A percentile compares a stretch with the other conserved stretches of the same genome.
phyloP scores from a whole-genome alignment of 352 stramenopile species.

The Phytophthora hybrid region DNA sequence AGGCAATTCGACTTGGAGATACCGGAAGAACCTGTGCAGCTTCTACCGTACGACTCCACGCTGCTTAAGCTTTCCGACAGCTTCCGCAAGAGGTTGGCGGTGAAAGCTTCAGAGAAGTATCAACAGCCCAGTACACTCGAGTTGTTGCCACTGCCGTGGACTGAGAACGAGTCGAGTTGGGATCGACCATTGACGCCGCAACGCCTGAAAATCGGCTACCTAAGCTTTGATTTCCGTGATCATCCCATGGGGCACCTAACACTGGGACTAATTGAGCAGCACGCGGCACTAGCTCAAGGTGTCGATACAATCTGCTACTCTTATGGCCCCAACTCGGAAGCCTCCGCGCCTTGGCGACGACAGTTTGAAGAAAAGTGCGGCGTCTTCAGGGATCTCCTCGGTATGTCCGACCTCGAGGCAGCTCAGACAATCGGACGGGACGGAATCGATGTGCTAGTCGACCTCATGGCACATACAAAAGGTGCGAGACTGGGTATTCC shows the following conservation, averaged over 20 bases:
- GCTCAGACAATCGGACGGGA: conserved; percentile 64
- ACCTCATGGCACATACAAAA: conserved; percentile 93
- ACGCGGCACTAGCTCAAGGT: conserved; percentile 45
- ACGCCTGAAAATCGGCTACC: conserved; percentile 82
- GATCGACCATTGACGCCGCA: conserved; percentile 31
- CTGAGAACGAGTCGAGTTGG: conserved; percentile 9
- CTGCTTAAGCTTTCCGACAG: conserved; percentile 61
- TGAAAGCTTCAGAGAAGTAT: conserved; percentile 34
- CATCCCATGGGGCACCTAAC: conserved; percentile 95
- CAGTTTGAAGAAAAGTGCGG: conserved; percentile 61
- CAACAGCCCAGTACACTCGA: conserved; percentile 52
- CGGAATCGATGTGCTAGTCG: conserved; percentile 86
- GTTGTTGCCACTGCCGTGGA: conserved; percentile 37
- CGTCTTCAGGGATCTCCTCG: conserved; percentile 73
- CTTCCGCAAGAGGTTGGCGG: conserved; percentile 59
- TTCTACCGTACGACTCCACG: conserved; percentile 81
- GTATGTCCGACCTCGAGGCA: conserved; percentile 58
- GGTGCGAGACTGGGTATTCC: conserved; percentile 73
- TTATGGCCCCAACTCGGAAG: conserved; percentile 82
- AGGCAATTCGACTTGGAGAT: conserved; percentile 22
- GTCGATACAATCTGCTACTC: conserved; percentile 78
- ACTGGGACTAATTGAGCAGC: conserved; percentile 80
- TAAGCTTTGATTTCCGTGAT: conserved; percentile 93
- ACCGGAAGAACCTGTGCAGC: conserved; percentile 20
- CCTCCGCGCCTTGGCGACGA: conserved; percentile 57